These are phyloP conservation scores for Apophysomyces sp. DNA, from an alignment of 371 early-diverging fungal species.

Conservation along the genomic window DNA sequence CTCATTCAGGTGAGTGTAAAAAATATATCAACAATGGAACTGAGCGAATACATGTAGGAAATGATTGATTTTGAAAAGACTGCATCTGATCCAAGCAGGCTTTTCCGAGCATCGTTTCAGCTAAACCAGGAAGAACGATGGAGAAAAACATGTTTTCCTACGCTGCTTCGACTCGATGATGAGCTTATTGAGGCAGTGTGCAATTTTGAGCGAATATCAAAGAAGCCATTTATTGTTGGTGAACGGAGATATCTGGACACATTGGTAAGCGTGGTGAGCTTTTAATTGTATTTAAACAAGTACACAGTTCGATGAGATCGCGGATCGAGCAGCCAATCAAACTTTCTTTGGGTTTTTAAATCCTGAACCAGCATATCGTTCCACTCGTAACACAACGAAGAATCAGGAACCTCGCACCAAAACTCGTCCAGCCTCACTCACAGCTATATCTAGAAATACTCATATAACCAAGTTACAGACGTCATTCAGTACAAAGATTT, in stretches of 20 bases:
- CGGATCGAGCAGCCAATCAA: conserved; percentile 66
- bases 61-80: conserved; percentile 87
- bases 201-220: conserved; percentile 51
- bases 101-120: conserved; percentile 82
- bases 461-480: not conserved
- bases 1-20: conserved; percentile 51
- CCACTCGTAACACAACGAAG: not conserved
- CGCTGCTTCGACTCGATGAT: conserved; percentile 74
- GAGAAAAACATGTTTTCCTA: conserved; percentile 83
- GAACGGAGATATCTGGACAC: conserved; percentile 51
- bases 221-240: conserved; percentile 57
- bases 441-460: not conserved
- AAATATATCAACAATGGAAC: not conserved
- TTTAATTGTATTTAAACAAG: too few species aligned
- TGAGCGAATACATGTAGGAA: conserved; percentile 30
- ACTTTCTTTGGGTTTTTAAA: conserved; percentile 70
- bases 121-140: conserved; percentile 87
- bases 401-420: not conserved
- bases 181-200: conserved; percentile 57
- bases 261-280: conserved; percentile 34
- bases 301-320: conserved; percentile 49
- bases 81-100: conserved; percentile 83
- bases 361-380: conserved; percentile 22
- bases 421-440: not conserved
- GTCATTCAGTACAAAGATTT: not conserved